These are phyloP conservation scores for Paraphaeosphaeria sporulosa DNA, from an alignment of 2,329 filamentous ascomycete genomes.

Conservation along the genomic window DNA sequence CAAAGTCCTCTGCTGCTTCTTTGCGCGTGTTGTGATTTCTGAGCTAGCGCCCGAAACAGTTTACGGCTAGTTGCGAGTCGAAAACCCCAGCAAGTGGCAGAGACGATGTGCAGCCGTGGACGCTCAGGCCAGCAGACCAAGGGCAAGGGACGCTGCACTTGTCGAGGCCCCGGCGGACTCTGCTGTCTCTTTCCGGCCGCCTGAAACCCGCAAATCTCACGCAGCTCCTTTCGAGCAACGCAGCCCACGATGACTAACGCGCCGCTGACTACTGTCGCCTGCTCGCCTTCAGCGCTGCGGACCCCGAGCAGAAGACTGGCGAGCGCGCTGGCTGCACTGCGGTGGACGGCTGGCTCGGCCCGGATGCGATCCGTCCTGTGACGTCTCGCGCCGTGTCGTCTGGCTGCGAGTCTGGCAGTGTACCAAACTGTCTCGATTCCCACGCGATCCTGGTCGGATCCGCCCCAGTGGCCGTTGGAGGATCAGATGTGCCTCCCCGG, in stretches of 20 bases:
- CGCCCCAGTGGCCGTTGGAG: slow-evolving; percentile 18
- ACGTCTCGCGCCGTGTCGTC: background rate
- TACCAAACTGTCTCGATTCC: background rate
- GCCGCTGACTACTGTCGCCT: slow-evolving; percentile 22
- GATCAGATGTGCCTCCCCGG: slow-evolving; percentile 20
- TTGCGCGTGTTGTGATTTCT: slow-evolving; percentile 44
- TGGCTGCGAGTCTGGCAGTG: background rate
- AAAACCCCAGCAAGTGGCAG: slow-evolving; percentile 18
- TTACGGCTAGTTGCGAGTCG: slow-evolving; percentile 34
- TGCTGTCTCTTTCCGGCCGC: slow-evolving; percentile 24
- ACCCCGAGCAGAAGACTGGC: slow-evolving; percentile 14
- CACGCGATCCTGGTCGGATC: slow-evolving; percentile 12
- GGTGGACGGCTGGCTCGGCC: background rate
- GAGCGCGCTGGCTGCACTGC: background rate
- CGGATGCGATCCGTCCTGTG: background rate
- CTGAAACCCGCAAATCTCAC: slow-evolving; percentile 41
- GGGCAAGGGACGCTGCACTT: slow-evolving; percentile 15
- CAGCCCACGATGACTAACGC: slow-evolving; percentile 30
- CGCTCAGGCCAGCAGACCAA: slow-evolving; percentile 29
- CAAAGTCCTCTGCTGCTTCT: slow-evolving; percentile 48
- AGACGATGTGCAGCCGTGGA: slow-evolving; percentile 12
- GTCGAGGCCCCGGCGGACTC: slow-evolving; percentile 22
- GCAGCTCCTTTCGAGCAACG: slow-evolving; percentile 15
- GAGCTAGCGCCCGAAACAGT: slow-evolving; percentile 33
- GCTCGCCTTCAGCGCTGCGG: slow-evolving; percentile 10